phyloP scores from a whole-genome alignment of 352 stramenopile genomes.

The Globisporangium nagaii region DNA sequence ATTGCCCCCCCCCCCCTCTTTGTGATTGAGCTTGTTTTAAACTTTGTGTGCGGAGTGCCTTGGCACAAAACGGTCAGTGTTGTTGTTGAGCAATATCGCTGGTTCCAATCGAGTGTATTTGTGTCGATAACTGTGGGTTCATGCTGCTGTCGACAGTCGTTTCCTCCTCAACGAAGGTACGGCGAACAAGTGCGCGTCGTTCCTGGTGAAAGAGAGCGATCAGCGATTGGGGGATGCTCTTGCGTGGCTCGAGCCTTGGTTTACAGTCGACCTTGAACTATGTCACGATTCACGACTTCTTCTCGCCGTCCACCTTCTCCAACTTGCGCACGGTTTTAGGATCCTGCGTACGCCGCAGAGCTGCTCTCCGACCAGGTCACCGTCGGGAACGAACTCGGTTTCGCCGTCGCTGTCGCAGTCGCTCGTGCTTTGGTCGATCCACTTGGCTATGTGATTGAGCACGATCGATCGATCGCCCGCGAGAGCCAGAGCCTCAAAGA shows the following conservation, averaged over 20 bases:
- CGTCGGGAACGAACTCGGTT: background rate
- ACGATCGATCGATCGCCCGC: background rate
- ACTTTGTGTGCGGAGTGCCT: too few species aligned
- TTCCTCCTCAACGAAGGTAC: constrained; percentile 18
- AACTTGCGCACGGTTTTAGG: background rate
- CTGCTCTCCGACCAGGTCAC: background rate
- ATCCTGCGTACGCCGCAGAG: background rate
- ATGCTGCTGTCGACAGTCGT: constrained; percentile 10
- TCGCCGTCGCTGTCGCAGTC: background rate
- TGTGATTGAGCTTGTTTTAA: too few species aligned
- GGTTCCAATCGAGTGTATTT: background rate
- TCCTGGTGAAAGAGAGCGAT: constrained; percentile 16
- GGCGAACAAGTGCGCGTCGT: constrained; percentile 13
- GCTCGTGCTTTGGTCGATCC: background rate
- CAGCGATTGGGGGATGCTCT: constrained; percentile 3
- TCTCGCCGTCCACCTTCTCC: background rate
- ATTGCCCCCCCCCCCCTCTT: too few species aligned
- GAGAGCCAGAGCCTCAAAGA: background rate
- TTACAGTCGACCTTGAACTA: constrained; percentile 22
- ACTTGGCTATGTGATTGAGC: background rate
- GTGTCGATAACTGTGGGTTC: background rate
- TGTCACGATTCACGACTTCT: background rate
- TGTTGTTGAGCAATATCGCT: too few species aligned
- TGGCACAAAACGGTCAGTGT: too few species aligned
- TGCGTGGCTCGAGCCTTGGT: constrained; percentile 6